Evolutionary conservation across 2,329 filamentous ascomycete genomes (phyloP).

Genomic region (Coniochaeta sp.): DNA sequence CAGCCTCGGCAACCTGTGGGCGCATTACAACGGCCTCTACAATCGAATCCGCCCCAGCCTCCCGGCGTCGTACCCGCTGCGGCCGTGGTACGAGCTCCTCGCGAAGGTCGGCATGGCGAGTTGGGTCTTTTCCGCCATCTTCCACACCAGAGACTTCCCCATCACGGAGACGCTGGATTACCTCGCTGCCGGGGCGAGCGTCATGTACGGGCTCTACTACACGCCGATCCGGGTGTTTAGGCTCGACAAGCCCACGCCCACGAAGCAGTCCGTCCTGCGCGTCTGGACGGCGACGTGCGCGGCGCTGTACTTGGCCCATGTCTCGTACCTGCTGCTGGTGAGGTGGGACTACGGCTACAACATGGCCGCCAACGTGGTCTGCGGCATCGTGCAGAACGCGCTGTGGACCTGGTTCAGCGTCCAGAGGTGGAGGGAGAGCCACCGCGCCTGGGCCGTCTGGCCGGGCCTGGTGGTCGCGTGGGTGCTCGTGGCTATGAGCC

Average conservation of each 20-base stretch:
- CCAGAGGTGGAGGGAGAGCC: slow-evolving; percentile 61
- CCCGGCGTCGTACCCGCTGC: slow-evolving; percentile 65
- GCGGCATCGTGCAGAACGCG: slow-evolving; percentile 71
- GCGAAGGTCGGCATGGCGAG: slow-evolving; percentile 73
- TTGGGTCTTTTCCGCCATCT: slow-evolving; percentile 85
- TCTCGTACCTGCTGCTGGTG: slow-evolving; percentile 78
- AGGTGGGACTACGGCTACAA: slow-evolving; percentile 96
- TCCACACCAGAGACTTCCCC: slow-evolving; percentile 82
- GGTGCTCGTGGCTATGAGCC: slow-evolving; percentile 88
- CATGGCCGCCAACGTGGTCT: slow-evolving; percentile 86
- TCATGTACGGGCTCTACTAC: slow-evolving; percentile 88
- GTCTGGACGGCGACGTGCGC: slow-evolving; percentile 71
- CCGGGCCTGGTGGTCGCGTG: slow-evolving; percentile 86
- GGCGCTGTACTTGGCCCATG: slow-evolving; percentile 64
- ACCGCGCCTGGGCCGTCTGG: slow-evolving; percentile 76
- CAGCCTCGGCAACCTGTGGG: slow-evolving; percentile 82
- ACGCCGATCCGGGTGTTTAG: slow-evolving; percentile 75
- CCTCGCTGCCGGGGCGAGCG: slow-evolving; percentile 82
- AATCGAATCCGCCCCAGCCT: slow-evolving; percentile 62
- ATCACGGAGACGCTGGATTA: slow-evolving; percentile 93
- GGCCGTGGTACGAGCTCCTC: slow-evolving; percentile 72
- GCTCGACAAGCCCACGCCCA: slow-evolving; percentile 50
- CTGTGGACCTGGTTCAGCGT: slow-evolving; percentile 85
- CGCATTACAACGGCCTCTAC: slow-evolving; percentile 70
- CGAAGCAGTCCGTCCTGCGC: slow-evolving; percentile 46